These are phyloP conservation scores for Scheffersomyces coipomensis DNA, from an alignment of 805 yeast species.

Conservation along the genomic window DNA sequence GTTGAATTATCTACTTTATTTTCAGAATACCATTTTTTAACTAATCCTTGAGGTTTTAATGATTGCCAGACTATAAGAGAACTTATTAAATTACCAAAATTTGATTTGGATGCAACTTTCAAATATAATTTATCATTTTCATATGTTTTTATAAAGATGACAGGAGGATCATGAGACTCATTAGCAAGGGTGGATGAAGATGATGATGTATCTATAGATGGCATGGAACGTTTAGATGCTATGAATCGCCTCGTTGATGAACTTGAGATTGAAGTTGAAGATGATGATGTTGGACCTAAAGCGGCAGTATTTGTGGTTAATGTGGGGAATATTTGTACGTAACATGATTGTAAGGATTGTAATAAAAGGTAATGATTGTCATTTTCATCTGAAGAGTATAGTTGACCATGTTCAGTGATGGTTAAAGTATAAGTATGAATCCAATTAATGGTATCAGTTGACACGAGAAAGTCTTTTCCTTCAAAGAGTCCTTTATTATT, in stretches of 20 bases:
- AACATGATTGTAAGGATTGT: constrained; percentile 38
- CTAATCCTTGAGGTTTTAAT: constrained; percentile 50
- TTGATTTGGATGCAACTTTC: constrained; percentile 31
- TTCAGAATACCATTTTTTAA: constrained; percentile 51
- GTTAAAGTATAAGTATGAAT: constrained; percentile 24
- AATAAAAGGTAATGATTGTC: constrained; percentile 29
- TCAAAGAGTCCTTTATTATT: constrained; percentile 33
- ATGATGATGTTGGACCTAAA: background rate
- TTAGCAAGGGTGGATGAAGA: background rate
- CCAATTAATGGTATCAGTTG: constrained; percentile 40
- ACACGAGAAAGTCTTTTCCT: constrained; percentile 31
- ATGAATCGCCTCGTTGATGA: constrained; percentile 1
- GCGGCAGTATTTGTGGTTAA: constrained; percentile 6
- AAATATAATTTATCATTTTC: constrained; percentile 38
- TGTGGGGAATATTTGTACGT: constrained; percentile 33
- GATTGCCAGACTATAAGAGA: constrained; percentile 57
- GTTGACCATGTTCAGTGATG: constrained; percentile 32
- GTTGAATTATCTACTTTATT: constrained; percentile 28
- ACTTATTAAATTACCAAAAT: constrained; percentile 44
- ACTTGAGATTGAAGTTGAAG: background rate
- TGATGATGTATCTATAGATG: background rate
- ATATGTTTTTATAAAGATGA: constrained; percentile 39
- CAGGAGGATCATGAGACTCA: constrained; percentile 25
- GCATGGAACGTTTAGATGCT: background rate
- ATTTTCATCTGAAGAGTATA: constrained; percentile 29